Evolutionary conservation across 129 eudicot species (phyloP).

Genomic region (Dittrichia graveolens): DNA sequence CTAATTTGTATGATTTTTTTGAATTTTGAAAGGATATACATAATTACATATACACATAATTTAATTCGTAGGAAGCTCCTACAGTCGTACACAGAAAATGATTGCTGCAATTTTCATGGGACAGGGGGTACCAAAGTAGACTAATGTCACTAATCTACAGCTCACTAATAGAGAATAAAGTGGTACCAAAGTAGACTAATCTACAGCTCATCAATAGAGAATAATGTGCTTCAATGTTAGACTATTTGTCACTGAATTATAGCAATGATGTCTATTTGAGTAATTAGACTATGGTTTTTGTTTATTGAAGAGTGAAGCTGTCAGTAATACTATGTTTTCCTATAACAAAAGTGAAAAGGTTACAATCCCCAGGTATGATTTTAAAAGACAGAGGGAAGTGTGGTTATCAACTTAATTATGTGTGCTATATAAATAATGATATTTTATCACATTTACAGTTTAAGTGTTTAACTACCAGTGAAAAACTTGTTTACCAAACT

Average conservation of each 20-base stretch:
- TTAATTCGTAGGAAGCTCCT: not conserved
- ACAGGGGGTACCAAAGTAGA: not conserved
- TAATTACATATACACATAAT: not conserved
- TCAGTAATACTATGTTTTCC: too few species aligned
- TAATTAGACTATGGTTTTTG: too few species aligned
- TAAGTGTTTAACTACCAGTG: not conserved
- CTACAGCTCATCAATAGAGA: not conserved
- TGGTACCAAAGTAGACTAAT: not conserved
- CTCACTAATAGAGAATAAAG: not conserved
- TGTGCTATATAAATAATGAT: not conserved
- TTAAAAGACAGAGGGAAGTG: too few species aligned
- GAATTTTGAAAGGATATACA: too few species aligned
- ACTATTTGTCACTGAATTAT: too few species aligned
- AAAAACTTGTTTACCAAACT: constrained; percentile 16
- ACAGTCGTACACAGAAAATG: not conserved
- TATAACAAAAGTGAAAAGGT: too few species aligned
- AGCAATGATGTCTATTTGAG: too few species aligned
- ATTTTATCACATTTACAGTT: constrained; percentile 3
- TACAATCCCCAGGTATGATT: too few species aligned
- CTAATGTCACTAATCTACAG: not conserved
- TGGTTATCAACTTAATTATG: too few species aligned
- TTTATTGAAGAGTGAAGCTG: too few species aligned
- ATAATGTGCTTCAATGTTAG: not conserved
- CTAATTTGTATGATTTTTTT: too few species aligned
- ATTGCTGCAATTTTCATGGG: not conserved